Evolutionary conservation across 306 rosid species (phyloP), one percentile per base, ranked within the genome.

Genomic region (Lotus japonicus): DNA sequence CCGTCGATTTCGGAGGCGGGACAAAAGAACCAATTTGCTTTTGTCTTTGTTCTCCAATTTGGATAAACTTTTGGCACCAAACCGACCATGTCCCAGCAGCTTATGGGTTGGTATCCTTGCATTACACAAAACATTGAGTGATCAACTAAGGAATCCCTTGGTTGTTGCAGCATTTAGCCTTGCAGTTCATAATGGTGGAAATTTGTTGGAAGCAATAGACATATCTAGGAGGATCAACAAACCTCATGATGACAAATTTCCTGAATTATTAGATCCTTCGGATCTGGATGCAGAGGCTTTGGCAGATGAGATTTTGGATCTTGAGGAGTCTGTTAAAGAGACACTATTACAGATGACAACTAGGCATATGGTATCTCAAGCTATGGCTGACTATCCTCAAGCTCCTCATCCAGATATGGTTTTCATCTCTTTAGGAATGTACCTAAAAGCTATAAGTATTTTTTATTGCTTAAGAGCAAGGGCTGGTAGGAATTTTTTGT

Each of bases 151-250:
- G 78, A 78, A 83, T 66, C 77, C 87, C 28, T 58, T 58, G 65
- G 97, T 73, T 70, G 84, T 86, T 72, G 97, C 98, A 64, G 94
- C 96, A 75, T 86, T 89, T 77, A 52, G 91, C 77, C 86, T 92
- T 80, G 86, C 90, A 56, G 72, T 89, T 42, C 84, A 89, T 82
- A 92, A 82, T 66, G 96, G 96, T 39, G 98, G 98, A 48, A 84
- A 88, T 82, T 56, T 88, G 38, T 15, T 14, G 31, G 94, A 92
- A 84, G 95, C 97, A 16, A 53, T 84, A 60, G 70, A 66, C 70
- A 88, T 92, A 79, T 91, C 91, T 31, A 83, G 71, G 84, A 86
- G 77, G 60, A 86, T 89, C 65, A 60, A 70, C 7, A 79, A 78
- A 65, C 76, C 80, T 9, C 86, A 80, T 39, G 90, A 83, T 75